These are phyloP conservation scores for Emericellopsis terricola DNA, from an alignment of 495 filamentous ascomycete genomes.

Conservation along the genomic window DNA sequence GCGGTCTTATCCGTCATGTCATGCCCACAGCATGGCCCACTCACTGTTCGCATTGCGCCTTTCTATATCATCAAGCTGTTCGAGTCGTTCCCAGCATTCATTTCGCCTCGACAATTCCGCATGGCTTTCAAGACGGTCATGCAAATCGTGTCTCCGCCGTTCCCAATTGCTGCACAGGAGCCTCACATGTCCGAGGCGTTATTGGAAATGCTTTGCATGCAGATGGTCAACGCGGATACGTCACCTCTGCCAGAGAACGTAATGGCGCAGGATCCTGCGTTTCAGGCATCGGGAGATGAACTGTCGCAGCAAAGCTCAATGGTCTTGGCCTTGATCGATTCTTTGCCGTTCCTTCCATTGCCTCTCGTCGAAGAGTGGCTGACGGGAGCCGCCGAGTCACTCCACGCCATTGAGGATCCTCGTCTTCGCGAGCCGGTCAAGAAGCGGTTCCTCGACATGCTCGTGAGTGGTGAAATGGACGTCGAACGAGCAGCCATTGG, in stretches of 20 bases:
- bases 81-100: slow-evolving; percentile 61
- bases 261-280: background rate
- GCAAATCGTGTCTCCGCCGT: slow-evolving; percentile 70
- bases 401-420: slow-evolving; percentile 42
- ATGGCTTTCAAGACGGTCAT: slow-evolving; percentile 84
- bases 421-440: slow-evolving; percentile 46
- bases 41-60: slow-evolving; percentile 58
- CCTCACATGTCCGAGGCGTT: slow-evolving; percentile 62
- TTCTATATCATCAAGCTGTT: slow-evolving; percentile 80
- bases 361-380: slow-evolving; percentile 45
- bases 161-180: slow-evolving; percentile 46
- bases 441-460: slow-evolving; percentile 66
- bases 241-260: slow-evolving; percentile 11
- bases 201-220: slow-evolving; percentile 62
- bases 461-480: slow-evolving; percentile 83
- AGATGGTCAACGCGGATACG: slow-evolving; percentile 38
- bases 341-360: slow-evolving; percentile 55
- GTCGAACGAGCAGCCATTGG: slow-evolving; percentile 65
- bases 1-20: slow-evolving; percentile 69
- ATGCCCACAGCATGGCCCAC: slow-evolving; percentile 51
- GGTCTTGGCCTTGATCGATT: slow-evolving; percentile 64
- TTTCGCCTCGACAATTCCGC: slow-evolving; percentile 80
- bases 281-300: slow-evolving; percentile 6
- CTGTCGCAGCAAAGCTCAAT: slow-evolving; percentile 72
- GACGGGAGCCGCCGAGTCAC: slow-evolving; percentile 47